A percentile compares a stretch with the other conserved stretches of the same genome.
These are phyloP conservation scores for Coemansia sp. DNA, from an alignment of 192 early-diverging fungal species.

Conservation along the genomic window DNA sequence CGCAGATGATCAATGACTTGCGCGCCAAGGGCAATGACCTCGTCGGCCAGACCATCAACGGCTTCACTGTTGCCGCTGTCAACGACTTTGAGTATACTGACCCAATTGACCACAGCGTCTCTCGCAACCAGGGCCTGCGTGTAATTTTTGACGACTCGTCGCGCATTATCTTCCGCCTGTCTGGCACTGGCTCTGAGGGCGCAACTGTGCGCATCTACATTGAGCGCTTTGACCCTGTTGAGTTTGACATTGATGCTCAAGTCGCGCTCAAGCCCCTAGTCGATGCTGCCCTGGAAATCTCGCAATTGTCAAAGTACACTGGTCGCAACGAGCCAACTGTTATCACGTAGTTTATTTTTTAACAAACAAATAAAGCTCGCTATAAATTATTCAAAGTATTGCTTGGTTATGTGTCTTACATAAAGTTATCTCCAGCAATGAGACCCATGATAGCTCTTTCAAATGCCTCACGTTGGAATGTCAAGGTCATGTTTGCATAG, in stretches of 20 bases:
- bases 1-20: conserved; percentile 76
- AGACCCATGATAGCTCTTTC: neutral
- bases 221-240: conserved; percentile 68
- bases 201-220: conserved; percentile 96
- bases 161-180: conserved; percentile 87
- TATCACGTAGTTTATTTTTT: conserved; percentile 61
- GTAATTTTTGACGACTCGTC: conserved; percentile 88
- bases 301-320: conserved; percentile 75
- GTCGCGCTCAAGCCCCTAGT: conserved; percentile 88
- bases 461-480: neutral
- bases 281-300: conserved; percentile 74
- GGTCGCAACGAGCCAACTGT: conserved; percentile 90
- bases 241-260: conserved; percentile 72
- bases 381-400: too few relatives aligned
- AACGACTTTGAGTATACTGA: conserved; percentile 96
- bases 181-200: conserved; percentile 93
- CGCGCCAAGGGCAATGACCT: conserved; percentile 56
- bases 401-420: neutral
- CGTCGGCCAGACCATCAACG: conserved; percentile 65
- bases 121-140: conserved; percentile 87
- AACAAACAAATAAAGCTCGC: too few relatives aligned
- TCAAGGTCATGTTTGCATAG: neutral
- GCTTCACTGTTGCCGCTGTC: conserved; percentile 50
- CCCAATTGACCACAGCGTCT: conserved; percentile 84
- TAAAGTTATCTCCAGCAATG: neutral